phyloP scores from a whole-genome alignment of 148 eudicot genomes.

The Dysphania ambrosioides region DNA sequence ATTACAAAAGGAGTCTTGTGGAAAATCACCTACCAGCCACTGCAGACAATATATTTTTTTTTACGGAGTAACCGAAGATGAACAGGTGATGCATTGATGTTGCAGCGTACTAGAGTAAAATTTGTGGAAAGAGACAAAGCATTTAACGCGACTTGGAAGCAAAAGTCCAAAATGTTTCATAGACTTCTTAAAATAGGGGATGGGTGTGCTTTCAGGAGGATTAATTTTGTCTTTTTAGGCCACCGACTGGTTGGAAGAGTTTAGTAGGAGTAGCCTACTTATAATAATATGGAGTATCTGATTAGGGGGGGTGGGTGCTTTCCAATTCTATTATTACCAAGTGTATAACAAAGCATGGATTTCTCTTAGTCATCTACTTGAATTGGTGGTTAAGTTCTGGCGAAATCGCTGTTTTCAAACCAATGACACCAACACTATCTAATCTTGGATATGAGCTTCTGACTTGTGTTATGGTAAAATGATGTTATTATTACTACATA shows the following conservation, averaged over 20 bases:
- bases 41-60: no score
- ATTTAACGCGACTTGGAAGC: not conserved
- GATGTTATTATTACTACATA: no score
- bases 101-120: not conserved
- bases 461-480: not conserved
- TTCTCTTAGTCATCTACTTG: not conserved
- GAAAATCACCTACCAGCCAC: no score
- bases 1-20: no score
- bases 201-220: not conserved
- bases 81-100: not conserved
- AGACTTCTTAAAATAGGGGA: not conserved
- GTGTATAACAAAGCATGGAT: constrained; percentile 4
- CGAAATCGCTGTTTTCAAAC: not conserved
- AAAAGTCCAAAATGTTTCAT: constrained; percentile 5
- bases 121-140: constrained; percentile 1
- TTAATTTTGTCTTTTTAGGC: constrained; percentile 16
- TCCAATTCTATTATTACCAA: not conserved
- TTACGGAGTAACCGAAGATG: no score
- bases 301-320: constrained; percentile 3
- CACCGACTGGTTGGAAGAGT: constrained; percentile 15
- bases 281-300: constrained; percentile 4
- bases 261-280: not conserved
- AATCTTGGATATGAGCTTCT: not conserved
- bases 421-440: not conserved
- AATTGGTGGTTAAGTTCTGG: not conserved